These are phyloP conservation scores for Chalciporus piperatus DNA, from an alignment of 768 basidiomycete genomes.

Conservation along the genomic window DNA sequence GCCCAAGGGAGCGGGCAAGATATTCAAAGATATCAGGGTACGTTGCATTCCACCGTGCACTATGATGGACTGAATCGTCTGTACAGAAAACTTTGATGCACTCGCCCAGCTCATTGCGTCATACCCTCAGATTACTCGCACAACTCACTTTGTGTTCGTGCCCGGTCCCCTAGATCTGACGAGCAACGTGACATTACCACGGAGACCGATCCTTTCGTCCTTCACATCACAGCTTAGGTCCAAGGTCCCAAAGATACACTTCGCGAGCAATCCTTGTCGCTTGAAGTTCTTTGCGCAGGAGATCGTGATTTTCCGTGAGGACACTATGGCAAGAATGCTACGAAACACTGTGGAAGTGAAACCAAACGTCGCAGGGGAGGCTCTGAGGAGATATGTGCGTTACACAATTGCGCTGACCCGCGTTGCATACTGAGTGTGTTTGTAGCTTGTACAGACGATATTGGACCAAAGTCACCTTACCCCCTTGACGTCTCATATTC, in stretches of 20 bases:
- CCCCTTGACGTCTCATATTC: slow-evolving; percentile 79
- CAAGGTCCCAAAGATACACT: slow-evolving; percentile 75
- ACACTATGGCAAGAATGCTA: slow-evolving; percentile 91
- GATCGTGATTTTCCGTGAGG: slow-evolving; percentile 90
- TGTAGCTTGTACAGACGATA: slow-evolving; percentile 91
- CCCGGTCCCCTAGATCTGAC: slow-evolving; percentile 93
- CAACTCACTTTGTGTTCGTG: slow-evolving; percentile 89
- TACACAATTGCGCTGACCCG: neutral
- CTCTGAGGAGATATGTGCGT: slow-evolving; percentile 86
- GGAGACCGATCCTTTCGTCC: slow-evolving; percentile 73
- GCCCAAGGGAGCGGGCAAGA: slow-evolving; percentile 75
- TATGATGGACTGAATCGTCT: slow-evolving; percentile 1
- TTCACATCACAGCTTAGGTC: slow-evolving; percentile 67
- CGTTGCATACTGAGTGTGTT: neutral
- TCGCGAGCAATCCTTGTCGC: slow-evolving; percentile 90
- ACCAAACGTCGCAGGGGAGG: slow-evolving; percentile 69
- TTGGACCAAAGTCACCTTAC: slow-evolving; percentile 94
- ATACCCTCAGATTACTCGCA: slow-evolving; percentile 72
- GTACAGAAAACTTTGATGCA: slow-evolving; percentile 78
- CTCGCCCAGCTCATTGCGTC: slow-evolving; percentile 81
- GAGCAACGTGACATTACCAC: slow-evolving; percentile 76
- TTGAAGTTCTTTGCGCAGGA: slow-evolving; percentile 96
- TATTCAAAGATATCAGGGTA: slow-evolving; percentile 84
- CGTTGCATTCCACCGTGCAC: slow-evolving; percentile 1
- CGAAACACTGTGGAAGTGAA: slow-evolving; percentile 90